phyloP scores from a whole-genome alignment of 768 basidiomycete genomes.

The Psilocybe subaeruginosa region DNA sequence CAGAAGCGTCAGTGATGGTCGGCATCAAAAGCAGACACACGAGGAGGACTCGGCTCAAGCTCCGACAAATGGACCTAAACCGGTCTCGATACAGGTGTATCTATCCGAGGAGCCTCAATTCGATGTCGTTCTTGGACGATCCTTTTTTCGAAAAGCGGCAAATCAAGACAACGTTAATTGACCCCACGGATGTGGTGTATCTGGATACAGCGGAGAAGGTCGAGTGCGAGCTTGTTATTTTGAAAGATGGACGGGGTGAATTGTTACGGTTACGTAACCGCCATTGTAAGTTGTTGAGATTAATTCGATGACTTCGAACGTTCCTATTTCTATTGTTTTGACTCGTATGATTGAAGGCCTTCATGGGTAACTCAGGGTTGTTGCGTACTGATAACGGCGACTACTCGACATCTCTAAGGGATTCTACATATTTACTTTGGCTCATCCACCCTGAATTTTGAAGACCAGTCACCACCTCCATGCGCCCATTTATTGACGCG shows the following conservation, averaged over 20 bases:
- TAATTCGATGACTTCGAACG: no score
- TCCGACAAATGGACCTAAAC: conserved; percentile 32
- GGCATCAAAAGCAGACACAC: neutral
- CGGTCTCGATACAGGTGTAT: conserved; percentile 66
- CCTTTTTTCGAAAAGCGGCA: conserved; percentile 30
- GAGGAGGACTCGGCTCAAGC: neutral
- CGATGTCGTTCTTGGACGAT: conserved; percentile 78
- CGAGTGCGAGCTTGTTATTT: conserved; percentile 88
- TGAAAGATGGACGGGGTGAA: conserved; percentile 92
- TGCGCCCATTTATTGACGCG: neutral
- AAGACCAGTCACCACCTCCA: no score
- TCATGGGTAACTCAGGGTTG: no score
- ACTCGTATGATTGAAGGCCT: no score
- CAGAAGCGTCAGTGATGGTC: conserved; percentile 8
- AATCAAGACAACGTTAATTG: conserved; percentile 79
- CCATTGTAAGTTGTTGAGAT: neutral
- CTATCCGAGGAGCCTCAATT: conserved; percentile 95
- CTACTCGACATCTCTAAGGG: no score
- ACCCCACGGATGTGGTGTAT: conserved; percentile 90
- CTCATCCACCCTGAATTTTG: no score
- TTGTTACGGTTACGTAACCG: conserved; percentile 75
- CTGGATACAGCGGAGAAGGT: conserved; percentile 92
- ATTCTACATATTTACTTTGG: no score
- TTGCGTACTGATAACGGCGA: no score
- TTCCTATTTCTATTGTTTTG: no score